Percentiles rank a stretch among this genome's conserved stretches.
phyloP scores from a whole-genome alignment of 192 early-diverging fungal genomes.

The Mortierella alpina region DNA sequence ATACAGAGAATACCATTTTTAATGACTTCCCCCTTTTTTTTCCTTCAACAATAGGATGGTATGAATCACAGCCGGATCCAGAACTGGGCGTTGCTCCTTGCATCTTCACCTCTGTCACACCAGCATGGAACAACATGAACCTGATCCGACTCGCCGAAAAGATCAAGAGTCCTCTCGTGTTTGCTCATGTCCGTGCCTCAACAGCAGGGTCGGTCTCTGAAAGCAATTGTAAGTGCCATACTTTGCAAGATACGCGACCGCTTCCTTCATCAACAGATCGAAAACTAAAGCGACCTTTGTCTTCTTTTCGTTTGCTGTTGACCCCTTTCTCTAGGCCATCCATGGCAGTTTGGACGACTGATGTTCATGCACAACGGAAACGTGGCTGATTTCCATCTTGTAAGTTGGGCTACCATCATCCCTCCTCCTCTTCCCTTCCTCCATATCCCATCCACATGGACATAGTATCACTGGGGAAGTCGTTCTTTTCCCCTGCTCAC shows the following conservation, averaged over 20 bases:
- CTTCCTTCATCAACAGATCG: background rate
- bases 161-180: conserved; percentile 77
- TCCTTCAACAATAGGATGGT: conserved; percentile 59
- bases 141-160: conserved; percentile 80
- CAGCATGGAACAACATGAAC: conserved; percentile 86
- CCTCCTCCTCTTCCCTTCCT: background rate
- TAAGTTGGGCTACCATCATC: conserved; percentile 22
- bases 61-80: conserved; percentile 67
- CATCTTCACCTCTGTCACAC: conserved; percentile 85
- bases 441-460: too few species aligned
- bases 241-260: background rate
- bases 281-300: background rate
- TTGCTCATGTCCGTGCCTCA: conserved; percentile 83
- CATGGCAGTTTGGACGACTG: conserved; percentile 74
- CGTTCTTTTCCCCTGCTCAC: background rate
- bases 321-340: conserved; percentile 53
- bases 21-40: background rate
- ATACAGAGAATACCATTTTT: background rate
- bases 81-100: conserved; percentile 65
- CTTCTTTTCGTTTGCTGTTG: background rate
- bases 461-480: background rate
- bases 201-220: conserved; percentile 81
- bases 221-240: conserved; percentile 70
- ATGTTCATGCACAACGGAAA: conserved; percentile 90
- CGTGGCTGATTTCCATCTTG: conserved; percentile 72